Base-by-base conservation (phyloP, 805 yeast species). In the Candida incommunis region DNA sequence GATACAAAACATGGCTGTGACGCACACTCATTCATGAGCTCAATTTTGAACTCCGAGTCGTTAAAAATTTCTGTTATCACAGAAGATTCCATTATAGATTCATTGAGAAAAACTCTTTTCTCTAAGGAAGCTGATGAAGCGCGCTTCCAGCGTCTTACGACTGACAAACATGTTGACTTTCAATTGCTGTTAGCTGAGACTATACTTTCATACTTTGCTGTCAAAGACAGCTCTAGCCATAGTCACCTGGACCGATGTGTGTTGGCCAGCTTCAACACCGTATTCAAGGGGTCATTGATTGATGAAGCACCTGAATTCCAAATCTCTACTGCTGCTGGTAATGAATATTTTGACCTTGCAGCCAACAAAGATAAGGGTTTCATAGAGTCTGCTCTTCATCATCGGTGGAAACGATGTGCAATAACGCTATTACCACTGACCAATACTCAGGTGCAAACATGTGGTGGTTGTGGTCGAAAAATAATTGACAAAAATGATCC, bases 331-430 rank as follows among this genome's bases (percentile, higher is more conserved):
- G 7, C n/a, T 13, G 37, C 37, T 5, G 37, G 37, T 4, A 18
- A 31, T 31, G 56, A 53, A 34, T 23, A 35, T 21, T 54, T 56
- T 41, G 53, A 55, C 40, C 53, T 56, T 29, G 16, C 37, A 3
- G 31, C 22, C 7, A 42, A 43, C 13, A 41, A 45, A 3, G 48
- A 49, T n/a, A 24, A 41, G 1, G 37, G 42, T 9, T 23, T 46
- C 3, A 51, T 59, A 11, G 45, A 40, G 13, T 61, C 66, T 0
- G 43, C 41, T n/a, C 50, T 49, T 23, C 52, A 49, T 18, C 62
- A 59, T 24, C 21, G 40, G 2, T 64, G 69, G 69, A 48, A 50
- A 22, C 52, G 69, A 24, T 64, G 69, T 46, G 46, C 60, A 15
- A 40, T 59, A 13, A 62, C 67, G 1, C 43, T 64, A 31, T 45